Evolutionary conservation across 208 protist genomes (phyloP).

Genomic region (Leishmania arabica): DNA sequence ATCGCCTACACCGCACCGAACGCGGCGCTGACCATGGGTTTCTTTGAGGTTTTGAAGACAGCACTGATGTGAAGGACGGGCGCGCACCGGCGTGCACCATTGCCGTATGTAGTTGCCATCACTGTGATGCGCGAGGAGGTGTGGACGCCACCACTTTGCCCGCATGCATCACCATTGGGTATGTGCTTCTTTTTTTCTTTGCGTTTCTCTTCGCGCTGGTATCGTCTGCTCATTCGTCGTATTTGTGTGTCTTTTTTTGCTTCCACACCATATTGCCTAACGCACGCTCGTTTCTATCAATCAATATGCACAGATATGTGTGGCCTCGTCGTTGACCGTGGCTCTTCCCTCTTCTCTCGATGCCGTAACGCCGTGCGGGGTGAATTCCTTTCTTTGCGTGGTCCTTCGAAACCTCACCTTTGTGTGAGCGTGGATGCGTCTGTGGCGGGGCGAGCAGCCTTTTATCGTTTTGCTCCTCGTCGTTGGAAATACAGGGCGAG

Average conservation of each 20-base stretch:
- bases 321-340: background rate
- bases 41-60: conserved; percentile 58
- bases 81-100: too few species aligned
- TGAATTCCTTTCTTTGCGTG: background rate
- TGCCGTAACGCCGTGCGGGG: background rate
- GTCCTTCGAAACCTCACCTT: background rate
- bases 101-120: background rate
- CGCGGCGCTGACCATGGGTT: conserved; percentile 83
- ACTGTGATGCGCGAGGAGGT: too few species aligned
- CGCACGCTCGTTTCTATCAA: background rate
- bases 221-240: background rate
- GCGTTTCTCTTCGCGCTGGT: background rate
- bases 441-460: background rate
- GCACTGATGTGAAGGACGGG: background rate
- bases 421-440: background rate
- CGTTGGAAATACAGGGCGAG: background rate
- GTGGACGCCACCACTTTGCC: background rate
- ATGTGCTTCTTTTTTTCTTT: background rate
- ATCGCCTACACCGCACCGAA: conserved; percentile 74
- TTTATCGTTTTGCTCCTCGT: background rate
- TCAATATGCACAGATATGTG: background rate
- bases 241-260: background rate
- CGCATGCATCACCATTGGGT: background rate
- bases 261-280: background rate
- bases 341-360: background rate